Evolutionary conservation across 148 eudicot species (phyloP), one percentile per base, ranked within the genome.

Genomic region (Selenicereus undatus): DNA sequence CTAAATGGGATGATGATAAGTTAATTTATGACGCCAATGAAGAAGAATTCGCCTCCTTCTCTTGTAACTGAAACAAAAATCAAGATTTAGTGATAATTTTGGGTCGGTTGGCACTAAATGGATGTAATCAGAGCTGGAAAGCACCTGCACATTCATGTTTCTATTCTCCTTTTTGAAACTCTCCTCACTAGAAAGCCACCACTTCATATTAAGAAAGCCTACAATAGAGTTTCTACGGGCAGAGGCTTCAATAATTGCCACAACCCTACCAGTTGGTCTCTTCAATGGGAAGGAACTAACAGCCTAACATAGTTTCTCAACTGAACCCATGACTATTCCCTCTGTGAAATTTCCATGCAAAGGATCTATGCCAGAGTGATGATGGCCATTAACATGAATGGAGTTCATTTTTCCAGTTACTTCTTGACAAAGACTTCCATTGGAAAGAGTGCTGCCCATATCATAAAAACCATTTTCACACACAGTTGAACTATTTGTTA

Each of bases 201-300:
- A 88, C 75, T 83, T 90, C 52, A 84, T 85, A 85, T 82, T 84
- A 39, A 95, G 89, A 89, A 90, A 91, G n/a, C 99, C 99, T 58
- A 93, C 93, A 76, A 93, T 74, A 69, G 89, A 42, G 51, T 87
- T 86, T 78, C 97, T 87, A 26, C 91, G 91, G 32, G 82, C 82
- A 58, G 99, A 93, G 69, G 83, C 87, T 81, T 93, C 90, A 48
- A 93, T 76, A 36, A 95, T 88, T 12, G 91, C 89, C 64, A 95
- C 93, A 76, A 95, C 94, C 85, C 75, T 86, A 50, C 99, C 97
- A 17, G 97, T 92, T 72, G 99, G 99, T 76, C 99, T 78, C 81
- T 91, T 95, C 73, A 88, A 91, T 39, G 97, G 93, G 77, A 80
- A 84, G 64, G 89, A 81, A 79, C 75, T 81, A 29, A 89, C 79